Evolutionary conservation across 768 basidiomycete species (phyloP).

Genomic region (Suillus bovinus): DNA sequence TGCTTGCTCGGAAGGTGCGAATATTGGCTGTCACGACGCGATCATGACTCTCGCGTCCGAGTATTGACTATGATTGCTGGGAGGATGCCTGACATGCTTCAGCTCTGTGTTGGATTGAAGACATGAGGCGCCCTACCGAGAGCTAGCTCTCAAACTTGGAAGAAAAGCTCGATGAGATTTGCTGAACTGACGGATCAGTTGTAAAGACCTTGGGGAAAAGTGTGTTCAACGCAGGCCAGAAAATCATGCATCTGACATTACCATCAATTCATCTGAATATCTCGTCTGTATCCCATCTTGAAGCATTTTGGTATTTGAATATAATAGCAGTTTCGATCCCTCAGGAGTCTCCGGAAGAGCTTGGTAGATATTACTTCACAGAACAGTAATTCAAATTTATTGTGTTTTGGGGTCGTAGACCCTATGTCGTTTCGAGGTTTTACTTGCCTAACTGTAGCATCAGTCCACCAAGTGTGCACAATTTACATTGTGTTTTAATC

Average conservation of each 20-base stretch:
- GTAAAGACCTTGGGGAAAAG: conserved; percentile 11
- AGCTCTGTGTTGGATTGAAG: too few relatives aligned
- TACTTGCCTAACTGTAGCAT: too few relatives aligned
- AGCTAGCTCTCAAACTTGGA: too few relatives aligned
- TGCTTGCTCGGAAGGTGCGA: conserved; percentile 48
- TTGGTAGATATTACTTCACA: conserved; percentile 22
- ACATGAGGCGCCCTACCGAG: too few relatives aligned
- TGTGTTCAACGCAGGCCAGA: conserved; percentile 30
- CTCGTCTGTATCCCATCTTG: conserved; percentile 21
- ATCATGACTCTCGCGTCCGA: neutral
- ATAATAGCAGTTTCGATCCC: conserved; percentile 19
- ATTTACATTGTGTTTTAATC: too few relatives aligned
- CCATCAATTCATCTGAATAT: conserved; percentile 28
- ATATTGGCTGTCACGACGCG: conserved; percentile 60
- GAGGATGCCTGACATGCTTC: conserved; percentile 7
- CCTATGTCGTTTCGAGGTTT: too few relatives aligned
- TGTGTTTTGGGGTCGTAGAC: too few relatives aligned
- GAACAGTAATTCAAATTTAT: too few relatives aligned
- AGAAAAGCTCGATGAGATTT: too few relatives aligned
- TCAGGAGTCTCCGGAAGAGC: conserved; percentile 27
- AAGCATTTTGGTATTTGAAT: neutral
- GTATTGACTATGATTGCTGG: neutral
- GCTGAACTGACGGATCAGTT: conserved; percentile 10
- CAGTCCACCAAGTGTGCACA: too few relatives aligned
- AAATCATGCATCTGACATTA: conserved; percentile 27